phyloP scores from a whole-genome alignment of 352 stramenopile genomes.

The Phytophthora fragariae region DNA sequence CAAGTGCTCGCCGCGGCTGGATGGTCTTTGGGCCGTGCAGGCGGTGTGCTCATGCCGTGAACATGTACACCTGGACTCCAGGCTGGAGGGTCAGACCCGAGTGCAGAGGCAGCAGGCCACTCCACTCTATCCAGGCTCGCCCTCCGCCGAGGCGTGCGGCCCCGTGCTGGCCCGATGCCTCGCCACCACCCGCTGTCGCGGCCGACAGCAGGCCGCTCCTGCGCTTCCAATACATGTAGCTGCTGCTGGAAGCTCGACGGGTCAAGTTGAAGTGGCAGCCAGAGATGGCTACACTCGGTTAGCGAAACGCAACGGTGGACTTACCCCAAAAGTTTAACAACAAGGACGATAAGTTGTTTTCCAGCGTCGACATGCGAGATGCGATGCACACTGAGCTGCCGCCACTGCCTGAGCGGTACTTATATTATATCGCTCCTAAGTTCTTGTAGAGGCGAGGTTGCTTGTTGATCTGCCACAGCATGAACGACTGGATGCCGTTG shows the following conservation, averaged over 20 bases:
- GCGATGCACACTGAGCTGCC: too few species aligned
- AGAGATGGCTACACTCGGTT: too few species aligned
- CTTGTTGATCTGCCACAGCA: conserved; percentile 11
- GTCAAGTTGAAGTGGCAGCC: not conserved
- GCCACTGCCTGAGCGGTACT: too few species aligned
- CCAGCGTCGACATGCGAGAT: too few species aligned
- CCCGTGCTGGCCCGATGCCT: not conserved
- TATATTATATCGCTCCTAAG: not conserved
- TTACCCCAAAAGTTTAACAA: too few species aligned
- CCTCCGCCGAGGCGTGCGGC: not conserved
- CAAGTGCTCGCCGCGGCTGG: conserved; percentile 17
- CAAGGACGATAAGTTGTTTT: too few species aligned
- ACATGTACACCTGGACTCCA: too few species aligned
- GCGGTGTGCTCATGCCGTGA: not conserved
- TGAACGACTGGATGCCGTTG: conserved; percentile 11
- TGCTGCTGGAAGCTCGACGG: not conserved
- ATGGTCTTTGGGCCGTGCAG: conserved; percentile 12
- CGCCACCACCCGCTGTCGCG: not conserved
- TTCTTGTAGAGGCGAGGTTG: not conserved
- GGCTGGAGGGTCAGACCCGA: conserved; percentile 7
- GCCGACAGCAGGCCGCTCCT: not conserved
- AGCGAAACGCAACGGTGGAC: too few species aligned
- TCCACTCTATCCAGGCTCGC: not conserved
- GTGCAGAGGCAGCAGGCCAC: too few species aligned
- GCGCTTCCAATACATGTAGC: not conserved